These are phyloP conservation scores for Linanthus parryae DNA, from an alignment of 148 eudicot species.

Conservation along the genomic window DNA sequence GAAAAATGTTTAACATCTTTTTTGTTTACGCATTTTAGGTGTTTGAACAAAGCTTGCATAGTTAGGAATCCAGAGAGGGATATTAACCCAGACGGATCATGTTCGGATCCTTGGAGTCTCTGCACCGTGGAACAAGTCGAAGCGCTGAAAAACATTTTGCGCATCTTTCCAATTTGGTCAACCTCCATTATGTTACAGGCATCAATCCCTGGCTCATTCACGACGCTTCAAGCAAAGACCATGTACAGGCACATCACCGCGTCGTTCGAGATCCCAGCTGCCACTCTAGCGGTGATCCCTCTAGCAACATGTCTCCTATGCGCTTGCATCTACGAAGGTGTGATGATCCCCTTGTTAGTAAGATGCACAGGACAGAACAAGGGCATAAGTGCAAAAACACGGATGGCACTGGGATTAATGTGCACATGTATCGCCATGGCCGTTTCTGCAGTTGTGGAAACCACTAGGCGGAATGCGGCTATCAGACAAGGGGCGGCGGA, in stretches of 20 bases:
- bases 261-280: constrained; percentile 7
- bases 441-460: constrained; percentile 3
- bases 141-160: neutral
- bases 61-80: constrained; percentile 2
- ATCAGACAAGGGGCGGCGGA: constrained; percentile 3
- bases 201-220: neutral
- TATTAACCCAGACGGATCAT: constrained; percentile 7
- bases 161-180: constrained; percentile 7
- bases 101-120: constrained; percentile 9
- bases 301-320: neutral
- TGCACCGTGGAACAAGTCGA: constrained; percentile 10
- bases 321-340: constrained; percentile 4
- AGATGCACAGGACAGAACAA: neutral
- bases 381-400: neutral
- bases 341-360: neutral
- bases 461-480: neutral
- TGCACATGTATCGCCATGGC: neutral
- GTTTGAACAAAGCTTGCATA: constrained; percentile 10
- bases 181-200: neutral
- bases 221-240: constrained; percentile 10
- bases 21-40: neutral
- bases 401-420: neutral
- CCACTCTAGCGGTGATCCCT: neutral
- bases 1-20: too few relatives aligned
- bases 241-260: constrained; percentile 12